Percentiles rank a stretch among this genome's conserved stretches.
Evolutionary conservation across 306 rosid species (phyloP).

Genomic region (Lathyrus tuberosus): DNA sequence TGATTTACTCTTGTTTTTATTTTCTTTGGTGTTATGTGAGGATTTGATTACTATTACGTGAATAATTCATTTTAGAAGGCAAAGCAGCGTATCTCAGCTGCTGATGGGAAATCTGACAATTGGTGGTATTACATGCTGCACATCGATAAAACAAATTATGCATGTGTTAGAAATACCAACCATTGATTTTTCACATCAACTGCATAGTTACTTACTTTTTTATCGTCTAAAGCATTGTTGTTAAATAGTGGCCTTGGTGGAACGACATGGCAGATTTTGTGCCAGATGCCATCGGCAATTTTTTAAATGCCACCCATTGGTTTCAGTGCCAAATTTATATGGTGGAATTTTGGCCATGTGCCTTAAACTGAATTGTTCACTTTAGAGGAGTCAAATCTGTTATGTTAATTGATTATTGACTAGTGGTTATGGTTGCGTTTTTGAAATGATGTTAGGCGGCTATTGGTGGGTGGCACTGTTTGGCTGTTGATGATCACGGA

Average conservation of each 20-base stretch:
- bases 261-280: neutral
- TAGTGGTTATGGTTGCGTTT: neutral
- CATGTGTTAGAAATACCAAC: neutral
- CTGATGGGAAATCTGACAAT: neutral
- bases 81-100: neutral
- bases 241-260: neutral
- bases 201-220: neutral
- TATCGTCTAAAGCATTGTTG: neutral
- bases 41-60: neutral
- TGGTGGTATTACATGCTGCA: neutral
- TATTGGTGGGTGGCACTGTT: conserved; percentile 99
- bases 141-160: neutral
- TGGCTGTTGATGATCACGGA: conserved; percentile 99
- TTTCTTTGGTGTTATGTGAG: neutral
- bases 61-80: neutral
- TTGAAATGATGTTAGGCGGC: conserved; percentile 68
- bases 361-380: neutral
- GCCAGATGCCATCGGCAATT: neutral
- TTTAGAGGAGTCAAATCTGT: neutral
- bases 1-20: neutral
- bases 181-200: neutral
- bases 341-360: neutral
- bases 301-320: neutral
- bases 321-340: neutral
- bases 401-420: conserved; percentile 18